Percentiles rank a stretch among this genome's conserved stretches.
phyloP scores from a whole-genome alignment of 495 filamentous ascomycete genomes.

The Alectoria sarmentosa region DNA sequence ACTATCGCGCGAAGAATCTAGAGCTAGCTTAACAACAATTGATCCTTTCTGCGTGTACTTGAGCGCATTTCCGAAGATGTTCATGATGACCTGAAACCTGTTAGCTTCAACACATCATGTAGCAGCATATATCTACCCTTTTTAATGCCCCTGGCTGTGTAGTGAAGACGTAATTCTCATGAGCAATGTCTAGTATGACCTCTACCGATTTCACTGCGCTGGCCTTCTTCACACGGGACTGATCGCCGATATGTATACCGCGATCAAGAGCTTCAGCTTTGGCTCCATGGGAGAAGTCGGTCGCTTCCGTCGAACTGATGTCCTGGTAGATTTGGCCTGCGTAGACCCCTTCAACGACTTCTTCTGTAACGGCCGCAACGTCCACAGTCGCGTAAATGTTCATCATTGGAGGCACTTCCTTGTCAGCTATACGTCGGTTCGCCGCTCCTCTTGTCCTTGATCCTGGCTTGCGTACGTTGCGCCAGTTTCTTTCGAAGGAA shows the following conservation, averaged over 20 bases:
- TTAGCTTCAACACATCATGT: not conserved
- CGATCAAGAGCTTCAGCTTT: conserved; percentile 18
- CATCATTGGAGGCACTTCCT: conserved; percentile 32
- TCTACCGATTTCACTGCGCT: conserved; percentile 37
- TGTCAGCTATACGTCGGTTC: conserved; percentile 26
- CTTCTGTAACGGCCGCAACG: conserved; percentile 37
- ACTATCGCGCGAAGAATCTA: conserved; percentile 32
- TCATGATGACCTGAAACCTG: conserved; percentile 55
- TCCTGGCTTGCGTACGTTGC: conserved; percentile 19
- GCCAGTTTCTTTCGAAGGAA: conserved; percentile 40
- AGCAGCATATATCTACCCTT: conserved; percentile 30
- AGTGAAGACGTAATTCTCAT: conserved; percentile 53
- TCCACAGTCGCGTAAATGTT: conserved; percentile 36
- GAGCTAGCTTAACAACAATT: conserved; percentile 54
- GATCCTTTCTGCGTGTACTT: conserved; percentile 67
- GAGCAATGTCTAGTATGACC: conserved; percentile 58
- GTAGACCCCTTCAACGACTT: conserved; percentile 40
- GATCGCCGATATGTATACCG: conserved; percentile 27
- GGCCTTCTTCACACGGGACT: conserved; percentile 14
- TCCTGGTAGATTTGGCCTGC: conserved; percentile 28
- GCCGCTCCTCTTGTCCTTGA: conserved; percentile 32
- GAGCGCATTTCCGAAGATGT: conserved; percentile 74
- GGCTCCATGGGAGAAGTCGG: conserved; percentile 13
- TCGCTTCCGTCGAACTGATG: conserved; percentile 23
- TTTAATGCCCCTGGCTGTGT: conserved; percentile 67